Evolutionary conservation across 192 early-diverging fungal species (phyloP), one percentile per base, ranked within the genome.

Genomic region (Phlyctochytrium arcticum): DNA sequence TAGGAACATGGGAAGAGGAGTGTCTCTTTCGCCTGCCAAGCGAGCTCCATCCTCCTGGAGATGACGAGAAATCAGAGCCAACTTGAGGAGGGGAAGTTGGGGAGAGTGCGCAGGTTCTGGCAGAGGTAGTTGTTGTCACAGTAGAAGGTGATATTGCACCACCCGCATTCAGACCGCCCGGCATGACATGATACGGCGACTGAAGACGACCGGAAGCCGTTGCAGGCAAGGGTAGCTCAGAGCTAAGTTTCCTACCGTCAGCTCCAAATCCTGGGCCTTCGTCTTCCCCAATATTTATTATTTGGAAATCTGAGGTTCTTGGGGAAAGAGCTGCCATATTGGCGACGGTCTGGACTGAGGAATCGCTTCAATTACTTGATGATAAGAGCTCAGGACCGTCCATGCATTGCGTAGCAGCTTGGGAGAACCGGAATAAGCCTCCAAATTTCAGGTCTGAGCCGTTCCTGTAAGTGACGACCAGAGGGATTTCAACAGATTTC

Each of bases 151-250:
- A 5, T n/a, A n/a, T n/a, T n/a, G n/a, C n/a, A n/a, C n/a, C n/a
- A n/a, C n/a, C 17, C 36, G 1, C 54, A 34, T 7, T 31, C 36
- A 3, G 6, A 5, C 27, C 35, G 26, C 23, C 32, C 57, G 19
- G 55, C 42, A 32, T 15, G 26, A 29, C 15, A 17, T 6, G 42
- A 3, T 21, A 17, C 21, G 23, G 23, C 53, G 53, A 27, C 32
- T 7, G n/a, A 26, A 4, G 15, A 6, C 23, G 53, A 19, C 42
- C 35, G 57, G 57, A 34, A 36, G 66, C 56, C 8, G 66, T 68
- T 8, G 66, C 66, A 30, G 56, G 66, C n/a, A 68, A 51, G 7
- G 56, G 57, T 9, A 60, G 35, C 21, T 33, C 57, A 26, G 50
- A 23, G 50, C 12, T n/a, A n/a, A n/a, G n/a, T n/a, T n/a, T n/a